A percentile compares a stretch with the other conserved stretches of the same genome.
Evolutionary conservation across 805 yeast genomes (phyloP).

Genomic region (Zygoascus bituminiphila): DNA sequence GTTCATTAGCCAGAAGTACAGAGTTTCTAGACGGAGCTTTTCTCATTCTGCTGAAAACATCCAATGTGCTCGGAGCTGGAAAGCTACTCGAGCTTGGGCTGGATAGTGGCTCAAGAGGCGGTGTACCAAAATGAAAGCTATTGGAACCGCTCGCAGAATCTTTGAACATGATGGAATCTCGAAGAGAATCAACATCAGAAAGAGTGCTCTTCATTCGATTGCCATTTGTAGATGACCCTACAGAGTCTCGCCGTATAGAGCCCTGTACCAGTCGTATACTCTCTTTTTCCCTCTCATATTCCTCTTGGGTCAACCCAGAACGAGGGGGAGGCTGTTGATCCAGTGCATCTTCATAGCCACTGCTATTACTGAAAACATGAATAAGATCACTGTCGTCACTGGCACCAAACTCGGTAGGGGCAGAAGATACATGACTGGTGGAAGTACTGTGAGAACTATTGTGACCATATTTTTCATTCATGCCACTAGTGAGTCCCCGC

Average conservation of each 20-base stretch:
- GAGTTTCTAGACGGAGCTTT: slow-evolving; percentile 3
- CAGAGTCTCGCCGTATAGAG: not conserved
- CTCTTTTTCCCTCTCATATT: not conserved
- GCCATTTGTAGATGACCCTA: not conserved
- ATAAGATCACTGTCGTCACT: slow-evolving; percentile 1
- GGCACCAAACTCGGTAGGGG: not conserved
- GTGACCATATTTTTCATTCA: not conserved
- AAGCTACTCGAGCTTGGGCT: not conserved
- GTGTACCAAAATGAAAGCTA: not conserved
- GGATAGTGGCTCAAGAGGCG: not conserved
- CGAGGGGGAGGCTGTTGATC: not conserved
- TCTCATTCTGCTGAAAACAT: not conserved
- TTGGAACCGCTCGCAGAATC: not conserved
- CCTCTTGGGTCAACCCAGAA: not conserved
- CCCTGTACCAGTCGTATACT: not conserved
- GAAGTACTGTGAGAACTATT: not conserved
- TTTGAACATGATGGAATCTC: not conserved
- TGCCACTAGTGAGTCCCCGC: not conserved
- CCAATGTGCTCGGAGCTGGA: not conserved
- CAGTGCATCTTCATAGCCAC: not conserved
- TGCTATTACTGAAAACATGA: not conserved
- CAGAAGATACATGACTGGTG: not conserved
- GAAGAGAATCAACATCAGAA: not conserved
- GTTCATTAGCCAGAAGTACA: slow-evolving; percentile 1
- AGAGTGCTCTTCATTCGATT: not conserved